These are phyloP conservation scores for Penicillium chermesinum DNA, from an alignment of 495 filamentous ascomycete genomes.

Conservation along the genomic window DNA sequence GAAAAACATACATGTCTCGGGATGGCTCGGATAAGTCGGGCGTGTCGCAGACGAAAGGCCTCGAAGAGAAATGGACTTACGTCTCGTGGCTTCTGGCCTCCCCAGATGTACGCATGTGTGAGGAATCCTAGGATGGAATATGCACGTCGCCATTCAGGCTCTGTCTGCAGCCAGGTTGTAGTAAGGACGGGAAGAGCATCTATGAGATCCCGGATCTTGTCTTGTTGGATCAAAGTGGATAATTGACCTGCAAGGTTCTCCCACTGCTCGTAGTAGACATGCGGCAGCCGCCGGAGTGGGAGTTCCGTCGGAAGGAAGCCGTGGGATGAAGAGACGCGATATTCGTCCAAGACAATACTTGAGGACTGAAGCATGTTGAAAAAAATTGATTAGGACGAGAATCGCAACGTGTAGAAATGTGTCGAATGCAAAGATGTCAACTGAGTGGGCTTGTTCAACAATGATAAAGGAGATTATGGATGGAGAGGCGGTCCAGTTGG, in stretches of 20 bases:
- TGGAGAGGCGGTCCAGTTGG: neutral
- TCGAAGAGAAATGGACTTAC: no score
- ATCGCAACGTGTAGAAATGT: neutral
- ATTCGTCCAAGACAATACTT: constrained; percentile 67
- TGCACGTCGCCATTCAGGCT: constrained; percentile 86
- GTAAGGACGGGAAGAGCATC: constrained; percentile 73
- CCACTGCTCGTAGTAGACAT: constrained; percentile 87
- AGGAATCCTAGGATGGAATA: constrained; percentile 84
- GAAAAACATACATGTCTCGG: no score
- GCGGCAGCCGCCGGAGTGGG: constrained; percentile 67
- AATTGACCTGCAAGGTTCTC: constrained; percentile 72
- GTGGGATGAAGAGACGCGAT: constrained; percentile 72
- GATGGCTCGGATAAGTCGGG: no score
- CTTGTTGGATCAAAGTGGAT: constrained; percentile 69
- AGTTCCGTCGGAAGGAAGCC: constrained; percentile 82
- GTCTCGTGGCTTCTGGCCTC: constrained; percentile 73
- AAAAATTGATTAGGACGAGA: neutral
- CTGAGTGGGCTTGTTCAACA: neutral
- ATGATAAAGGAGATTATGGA: neutral
- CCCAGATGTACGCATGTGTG: constrained; percentile 92
- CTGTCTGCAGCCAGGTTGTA: constrained; percentile 64
- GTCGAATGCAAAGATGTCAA: neutral
- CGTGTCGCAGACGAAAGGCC: no score
- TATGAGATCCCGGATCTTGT: constrained; percentile 66
- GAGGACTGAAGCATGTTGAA: constrained; percentile 67